Evolutionary conservation across 116 monocot genomes (phyloP).

Genomic region (Posidonia oceanica): DNA sequence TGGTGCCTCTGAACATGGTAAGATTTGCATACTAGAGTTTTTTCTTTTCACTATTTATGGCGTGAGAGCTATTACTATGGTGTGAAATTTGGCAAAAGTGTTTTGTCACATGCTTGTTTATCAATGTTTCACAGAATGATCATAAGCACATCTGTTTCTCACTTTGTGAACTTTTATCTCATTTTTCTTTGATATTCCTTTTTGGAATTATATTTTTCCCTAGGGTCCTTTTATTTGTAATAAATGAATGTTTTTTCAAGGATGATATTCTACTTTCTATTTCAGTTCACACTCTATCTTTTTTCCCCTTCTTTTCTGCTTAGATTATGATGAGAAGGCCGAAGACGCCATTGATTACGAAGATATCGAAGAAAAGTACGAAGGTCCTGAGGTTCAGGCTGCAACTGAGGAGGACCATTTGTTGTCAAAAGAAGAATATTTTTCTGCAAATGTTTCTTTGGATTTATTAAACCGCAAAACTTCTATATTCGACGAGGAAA

Average conservation of each 20-base stretch:
- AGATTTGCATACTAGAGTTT: background rate
- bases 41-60: background rate
- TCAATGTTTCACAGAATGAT: too few species aligned
- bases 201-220: too few species aligned
- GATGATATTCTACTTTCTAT: background rate
- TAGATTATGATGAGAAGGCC: conserved; percentile 95
- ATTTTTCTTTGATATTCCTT: too few species aligned
- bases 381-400: conserved; percentile 77
- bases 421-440: conserved; percentile 58
- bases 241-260: background rate
- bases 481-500: conserved; percentile 85
- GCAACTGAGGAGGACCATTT: conserved; percentile 62
- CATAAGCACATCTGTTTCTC: too few species aligned
- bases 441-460: conserved; percentile 35
- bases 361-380: conserved; percentile 96
- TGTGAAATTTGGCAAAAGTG: too few species aligned
- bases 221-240: too few species aligned
- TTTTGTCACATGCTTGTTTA: too few species aligned
- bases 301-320: background rate
- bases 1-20: conserved; percentile 79
- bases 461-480: conserved; percentile 37
- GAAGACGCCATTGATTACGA: conserved; percentile 97
- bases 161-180: too few species aligned
- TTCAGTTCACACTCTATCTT: background rate
- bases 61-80: too few species aligned